Conservation (phyloP, 2,329 filamentous ascomycete species). For the Fusarium praegraminearum region DNA sequence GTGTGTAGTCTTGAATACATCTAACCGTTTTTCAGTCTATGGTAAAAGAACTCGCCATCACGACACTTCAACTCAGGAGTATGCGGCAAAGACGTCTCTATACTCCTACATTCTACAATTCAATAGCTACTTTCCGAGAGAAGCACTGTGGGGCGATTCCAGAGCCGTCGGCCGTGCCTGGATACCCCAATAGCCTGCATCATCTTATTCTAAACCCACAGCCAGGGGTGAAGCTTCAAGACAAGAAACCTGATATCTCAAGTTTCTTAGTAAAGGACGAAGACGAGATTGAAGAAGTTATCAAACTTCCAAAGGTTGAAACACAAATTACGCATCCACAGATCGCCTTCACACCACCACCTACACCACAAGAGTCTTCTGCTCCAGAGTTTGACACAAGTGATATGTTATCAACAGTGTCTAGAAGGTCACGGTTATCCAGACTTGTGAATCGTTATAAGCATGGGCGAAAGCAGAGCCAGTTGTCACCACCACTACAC, state of each 20-base stretch:
- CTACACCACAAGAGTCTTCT: not conserved
- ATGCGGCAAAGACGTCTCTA: conserved; percentile 30
- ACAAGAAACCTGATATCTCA: not conserved
- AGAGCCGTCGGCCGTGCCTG: not conserved
- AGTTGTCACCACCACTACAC: not conserved
- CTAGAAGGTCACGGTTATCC: conserved; percentile 7
- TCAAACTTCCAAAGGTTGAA: not conserved
- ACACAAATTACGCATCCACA: not conserved
- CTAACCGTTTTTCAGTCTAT: not conserved
- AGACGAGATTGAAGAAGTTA: rapidly evolving
- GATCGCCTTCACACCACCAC: conserved; percentile 1
- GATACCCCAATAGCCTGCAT: not conserved
- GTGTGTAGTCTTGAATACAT: rapidly evolving
- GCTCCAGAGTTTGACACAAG: not conserved
- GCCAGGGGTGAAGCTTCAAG: not conserved
- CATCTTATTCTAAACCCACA: rapidly evolving
- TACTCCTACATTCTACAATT: conserved; percentile 22
- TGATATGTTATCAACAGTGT: conserved; percentile 6
- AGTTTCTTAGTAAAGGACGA: not conserved
- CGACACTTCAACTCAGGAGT: conserved; percentile 23
- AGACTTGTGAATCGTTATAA: conserved; percentile 10
- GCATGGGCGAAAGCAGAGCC: not conserved
- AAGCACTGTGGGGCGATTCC: not conserved
- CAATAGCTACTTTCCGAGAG: conserved; percentile 8
- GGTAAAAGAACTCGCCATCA: conserved; percentile 21